Conservation (phyloP, 495 filamentous ascomycete genomes). For the Parathielavia hyrcaniae region DNA sequence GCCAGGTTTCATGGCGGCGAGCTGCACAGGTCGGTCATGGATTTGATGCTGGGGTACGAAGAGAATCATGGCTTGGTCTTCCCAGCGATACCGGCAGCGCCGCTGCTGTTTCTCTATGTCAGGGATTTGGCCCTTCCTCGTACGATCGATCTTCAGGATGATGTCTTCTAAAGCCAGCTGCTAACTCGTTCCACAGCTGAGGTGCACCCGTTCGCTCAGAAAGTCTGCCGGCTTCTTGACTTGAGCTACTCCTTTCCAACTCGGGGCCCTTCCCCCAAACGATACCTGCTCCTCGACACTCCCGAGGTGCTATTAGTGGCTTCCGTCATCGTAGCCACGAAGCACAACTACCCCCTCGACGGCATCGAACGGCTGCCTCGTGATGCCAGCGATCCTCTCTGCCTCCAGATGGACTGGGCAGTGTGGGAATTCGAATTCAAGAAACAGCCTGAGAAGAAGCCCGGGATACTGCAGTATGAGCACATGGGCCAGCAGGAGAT, state of each 20-base stretch:
- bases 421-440: constrained; percentile 57
- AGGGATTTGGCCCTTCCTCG: constrained; percentile 70
- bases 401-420: constrained; percentile 62
- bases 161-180: not conserved
- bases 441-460: constrained; percentile 24
- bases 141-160: constrained; percentile 37
- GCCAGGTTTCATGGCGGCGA: constrained; percentile 42
- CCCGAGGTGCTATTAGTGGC: constrained; percentile 70
- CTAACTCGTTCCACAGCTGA: constrained; percentile 41
- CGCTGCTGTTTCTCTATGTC: constrained; percentile 63
- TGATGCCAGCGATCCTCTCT: constrained; percentile 53
- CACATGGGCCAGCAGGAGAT: constrained; percentile 60
- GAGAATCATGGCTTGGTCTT: constrained; percentile 62
- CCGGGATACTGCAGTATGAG: constrained; percentile 24
- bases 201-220: constrained; percentile 56
- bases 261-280: not conserved
- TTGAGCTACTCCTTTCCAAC: constrained; percentile 53
- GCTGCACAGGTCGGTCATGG: constrained; percentile 57
- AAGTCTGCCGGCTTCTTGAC: constrained; percentile 51
- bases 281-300: constrained; percentile 35
- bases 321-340: constrained; percentile 69
- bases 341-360: constrained; percentile 74
- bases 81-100: constrained; percentile 62
- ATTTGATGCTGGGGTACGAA: constrained; percentile 56
- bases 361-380: constrained; percentile 50